phyloP scores from a whole-genome alignment of 116 monocot species.

The Phalaenopsis hybrid region DNA sequence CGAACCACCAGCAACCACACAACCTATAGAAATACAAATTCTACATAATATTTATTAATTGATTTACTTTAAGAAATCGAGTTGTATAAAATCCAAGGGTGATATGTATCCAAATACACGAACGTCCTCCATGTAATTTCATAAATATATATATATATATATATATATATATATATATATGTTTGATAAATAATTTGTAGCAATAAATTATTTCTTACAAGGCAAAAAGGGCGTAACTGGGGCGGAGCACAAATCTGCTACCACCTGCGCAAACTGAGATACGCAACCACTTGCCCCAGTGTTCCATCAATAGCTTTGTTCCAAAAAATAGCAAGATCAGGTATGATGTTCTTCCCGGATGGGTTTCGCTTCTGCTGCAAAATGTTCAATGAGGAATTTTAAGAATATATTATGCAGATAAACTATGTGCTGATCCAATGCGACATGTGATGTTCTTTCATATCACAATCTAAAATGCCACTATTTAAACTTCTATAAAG shows the following conservation, averaged over 20 bases:
- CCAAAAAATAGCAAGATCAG: conserved; percentile 40
- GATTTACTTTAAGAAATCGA: too few relatives aligned
- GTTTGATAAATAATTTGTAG: not conserved
- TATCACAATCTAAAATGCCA: too few relatives aligned
- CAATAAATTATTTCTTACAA: not conserved
- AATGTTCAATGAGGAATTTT: too few relatives aligned
- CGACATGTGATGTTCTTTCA: too few relatives aligned
- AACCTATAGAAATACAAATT: too few relatives aligned
- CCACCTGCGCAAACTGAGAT: conserved; percentile 59
- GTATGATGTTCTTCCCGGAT: conserved; percentile 6
- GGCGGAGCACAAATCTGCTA: conserved; percentile 5
- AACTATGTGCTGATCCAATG: too few relatives aligned
- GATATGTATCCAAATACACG: not conserved
- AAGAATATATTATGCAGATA: not conserved
- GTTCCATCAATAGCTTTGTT: conserved; percentile 64
- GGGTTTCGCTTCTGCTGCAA: conserved; percentile 18
- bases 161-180: too few relatives aligned
- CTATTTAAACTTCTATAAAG: too few relatives aligned
- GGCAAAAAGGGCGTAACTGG: not conserved
- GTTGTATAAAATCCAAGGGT: too few relatives aligned
- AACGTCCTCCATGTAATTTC: not conserved
- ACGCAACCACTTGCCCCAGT: conserved; percentile 33
- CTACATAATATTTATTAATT: too few relatives aligned
- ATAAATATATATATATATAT: too few relatives aligned
- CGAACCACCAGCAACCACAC: too few relatives aligned